These are phyloP conservation scores for Chara braunii DNA, from an alignment of 139 green algal species.

Conservation along the genomic window DNA sequence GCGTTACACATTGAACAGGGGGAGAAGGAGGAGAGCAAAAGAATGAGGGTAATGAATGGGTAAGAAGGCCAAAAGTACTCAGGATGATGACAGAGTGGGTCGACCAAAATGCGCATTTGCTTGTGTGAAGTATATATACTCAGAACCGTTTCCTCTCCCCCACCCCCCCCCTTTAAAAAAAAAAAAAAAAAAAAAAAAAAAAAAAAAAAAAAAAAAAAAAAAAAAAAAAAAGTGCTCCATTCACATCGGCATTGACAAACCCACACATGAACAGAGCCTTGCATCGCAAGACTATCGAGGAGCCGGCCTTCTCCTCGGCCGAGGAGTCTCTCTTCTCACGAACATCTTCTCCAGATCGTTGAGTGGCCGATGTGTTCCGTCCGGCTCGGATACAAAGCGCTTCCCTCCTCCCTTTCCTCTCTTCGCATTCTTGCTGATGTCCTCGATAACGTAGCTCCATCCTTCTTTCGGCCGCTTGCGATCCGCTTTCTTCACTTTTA, in stretches of 20 bases:
- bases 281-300: too few relatives aligned
- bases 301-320: neutral
- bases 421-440: too few relatives aligned
- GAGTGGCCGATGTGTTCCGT: neutral
- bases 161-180: too few relatives aligned
- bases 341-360: conserved; percentile 35
- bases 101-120: neutral
- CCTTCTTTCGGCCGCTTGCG: conserved; percentile 12
- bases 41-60: neutral
- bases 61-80: neutral
- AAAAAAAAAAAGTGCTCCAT: neutral
- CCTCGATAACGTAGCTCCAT: conserved; percentile 33
- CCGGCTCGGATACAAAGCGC: conserved; percentile 16
- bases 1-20: neutral
- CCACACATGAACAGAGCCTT: neutral
- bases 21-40: neutral
- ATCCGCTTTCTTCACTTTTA: conserved; percentile 11
- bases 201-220: neutral
- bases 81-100: neutral
- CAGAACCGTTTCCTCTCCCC: too few relatives aligned
- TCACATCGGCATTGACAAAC: neutral
- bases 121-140: too few relatives aligned
- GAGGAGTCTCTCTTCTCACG: conserved; percentile 18
- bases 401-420: conserved; percentile 23
- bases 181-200: neutral